These are phyloP conservation scores for Pythium rhizo-oryzae DNA, from an alignment of 352 stramenopile species.

Conservation along the genomic window DNA sequence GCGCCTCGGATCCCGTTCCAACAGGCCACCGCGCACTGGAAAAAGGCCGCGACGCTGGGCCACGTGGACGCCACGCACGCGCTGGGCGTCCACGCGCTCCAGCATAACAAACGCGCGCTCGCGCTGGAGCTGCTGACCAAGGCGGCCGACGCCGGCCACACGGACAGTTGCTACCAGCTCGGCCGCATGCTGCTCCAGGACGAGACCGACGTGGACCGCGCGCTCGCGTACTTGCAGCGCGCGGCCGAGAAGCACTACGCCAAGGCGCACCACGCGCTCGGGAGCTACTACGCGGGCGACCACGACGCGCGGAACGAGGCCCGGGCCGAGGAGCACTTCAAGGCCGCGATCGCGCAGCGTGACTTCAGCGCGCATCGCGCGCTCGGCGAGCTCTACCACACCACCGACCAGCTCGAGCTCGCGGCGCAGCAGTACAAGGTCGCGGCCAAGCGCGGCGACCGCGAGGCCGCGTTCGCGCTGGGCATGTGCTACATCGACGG, in stretches of 20 bases:
- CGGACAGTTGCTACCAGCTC: not conserved
- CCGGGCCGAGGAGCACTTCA: not conserved
- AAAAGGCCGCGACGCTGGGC: constrained; percentile 4
- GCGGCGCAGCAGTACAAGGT: constrained; percentile 3
- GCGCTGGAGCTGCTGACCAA: not conserved
- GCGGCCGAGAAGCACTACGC: constrained; percentile 1
- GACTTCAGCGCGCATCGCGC: not conserved
- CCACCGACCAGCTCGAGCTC: not conserved
- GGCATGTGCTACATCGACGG: not conserved
- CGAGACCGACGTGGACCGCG: not conserved
- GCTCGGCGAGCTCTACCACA: not conserved
- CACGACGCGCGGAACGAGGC: not conserved
- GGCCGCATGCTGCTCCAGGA: not conserved
- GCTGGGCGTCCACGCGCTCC: not conserved
- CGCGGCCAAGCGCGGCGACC: not conserved
- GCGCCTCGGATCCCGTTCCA: not conserved
- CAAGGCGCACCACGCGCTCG: not conserved
- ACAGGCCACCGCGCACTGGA: constrained; percentile 2
- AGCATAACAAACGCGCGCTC: not conserved
- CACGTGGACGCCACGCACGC: constrained; percentile 1
- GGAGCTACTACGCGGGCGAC: not conserved
- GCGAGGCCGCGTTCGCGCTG: not conserved
- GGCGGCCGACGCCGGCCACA: constrained; percentile 1
- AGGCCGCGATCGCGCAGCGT: not conserved
- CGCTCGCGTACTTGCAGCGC: not conserved